phyloP scores from a whole-genome alignment of 805 yeast genomes.

The Pachysolen tannophilus region DNA sequence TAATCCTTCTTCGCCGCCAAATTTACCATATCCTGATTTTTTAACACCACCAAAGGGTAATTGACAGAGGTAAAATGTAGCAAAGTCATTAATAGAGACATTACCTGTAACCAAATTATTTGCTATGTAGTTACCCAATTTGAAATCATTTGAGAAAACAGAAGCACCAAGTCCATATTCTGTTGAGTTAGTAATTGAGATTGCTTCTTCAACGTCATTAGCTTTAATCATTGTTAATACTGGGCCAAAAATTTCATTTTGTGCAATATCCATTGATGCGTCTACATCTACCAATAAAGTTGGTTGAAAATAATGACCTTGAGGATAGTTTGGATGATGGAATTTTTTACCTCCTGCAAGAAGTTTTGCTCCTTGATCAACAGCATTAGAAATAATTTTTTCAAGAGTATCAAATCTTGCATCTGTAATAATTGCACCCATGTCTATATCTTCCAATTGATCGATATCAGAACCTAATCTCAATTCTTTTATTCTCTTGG shows the following conservation, averaged over 20 bases:
- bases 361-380: constrained; percentile 70
- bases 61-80: constrained; percentile 92
- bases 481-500: constrained; percentile 48
- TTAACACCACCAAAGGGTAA: constrained; percentile 94
- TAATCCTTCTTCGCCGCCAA: constrained; percentile 96
- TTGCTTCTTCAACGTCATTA: constrained; percentile 52
- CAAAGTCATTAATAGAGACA: constrained; percentile 96
- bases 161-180: constrained; percentile 91
- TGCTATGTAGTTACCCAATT: constrained; percentile 55
- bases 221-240: constrained; percentile 77
- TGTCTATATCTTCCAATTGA: constrained; percentile 81
- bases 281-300: constrained; percentile 81
- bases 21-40: constrained; percentile 94
- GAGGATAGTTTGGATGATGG: constrained; percentile 87
- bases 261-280: constrained; percentile 69
- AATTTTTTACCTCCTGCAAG: constrained; percentile 75
- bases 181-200: constrained; percentile 73
- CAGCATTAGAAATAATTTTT: constrained; percentile 63
- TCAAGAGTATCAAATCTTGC: constrained; percentile 66
- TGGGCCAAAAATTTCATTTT: constrained; percentile 93
- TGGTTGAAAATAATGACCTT: constrained; percentile 90
- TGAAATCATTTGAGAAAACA: constrained; percentile 64
- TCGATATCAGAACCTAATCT: constrained; percentile 90
- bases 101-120: constrained; percentile 70
- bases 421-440: constrained; percentile 92